Evolutionary conservation across 768 basidiomycete genomes (phyloP).

Genomic region (Leccinum disarticulatum): DNA sequence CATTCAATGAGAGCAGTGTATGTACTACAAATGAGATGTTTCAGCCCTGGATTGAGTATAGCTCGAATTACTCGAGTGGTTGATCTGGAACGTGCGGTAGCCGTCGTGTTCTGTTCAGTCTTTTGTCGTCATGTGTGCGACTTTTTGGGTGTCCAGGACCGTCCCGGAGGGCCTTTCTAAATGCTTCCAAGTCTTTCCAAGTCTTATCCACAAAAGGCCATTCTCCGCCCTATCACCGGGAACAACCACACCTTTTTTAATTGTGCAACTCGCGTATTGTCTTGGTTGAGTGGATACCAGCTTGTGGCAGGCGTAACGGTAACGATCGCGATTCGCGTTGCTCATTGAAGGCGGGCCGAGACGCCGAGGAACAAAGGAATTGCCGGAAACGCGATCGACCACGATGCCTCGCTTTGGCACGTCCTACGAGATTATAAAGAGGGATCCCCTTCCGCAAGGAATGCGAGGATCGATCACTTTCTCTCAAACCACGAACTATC

Average conservation of each 20-base stretch:
- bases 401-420: neutral
- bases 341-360: neutral
- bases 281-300: constrained; percentile 8
- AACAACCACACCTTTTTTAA: neutral
- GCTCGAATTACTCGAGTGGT: too few relatives aligned
- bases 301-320: neutral
- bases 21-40: too few relatives aligned
- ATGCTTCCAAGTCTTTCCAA: too few relatives aligned
- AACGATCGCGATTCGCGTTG: neutral
- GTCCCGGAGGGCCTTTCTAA: too few relatives aligned
- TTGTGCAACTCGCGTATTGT: constrained; percentile 14
- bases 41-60: too few relatives aligned
- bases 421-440: constrained; percentile 12
- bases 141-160: too few relatives aligned
- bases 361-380: constrained; percentile 8
- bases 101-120: too few relatives aligned
- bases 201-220: neutral
- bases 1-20: too few relatives aligned
- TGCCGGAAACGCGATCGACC: neutral
- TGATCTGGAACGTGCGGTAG: too few relatives aligned
- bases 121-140: too few relatives aligned
- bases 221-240: constrained; percentile 3
- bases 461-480: neutral
- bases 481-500: neutral
- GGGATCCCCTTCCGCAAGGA: neutral